Base-by-base conservation (phyloP, 306 rosid genomes). In the Trichosanthes truncata region DNA sequence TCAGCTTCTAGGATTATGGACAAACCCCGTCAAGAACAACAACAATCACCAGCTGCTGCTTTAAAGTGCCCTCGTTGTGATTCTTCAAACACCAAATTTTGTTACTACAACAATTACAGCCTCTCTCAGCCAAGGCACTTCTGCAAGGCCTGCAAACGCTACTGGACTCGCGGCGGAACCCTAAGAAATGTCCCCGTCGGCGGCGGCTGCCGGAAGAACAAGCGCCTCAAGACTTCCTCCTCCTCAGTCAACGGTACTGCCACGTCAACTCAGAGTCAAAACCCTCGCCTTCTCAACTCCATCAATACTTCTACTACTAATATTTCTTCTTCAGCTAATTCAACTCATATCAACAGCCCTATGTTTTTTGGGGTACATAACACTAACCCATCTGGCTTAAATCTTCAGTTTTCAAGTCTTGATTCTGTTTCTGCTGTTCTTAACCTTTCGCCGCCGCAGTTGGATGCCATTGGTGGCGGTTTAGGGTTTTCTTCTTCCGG, bases 91-190 rank as follows among this genome's bases (percentile, higher is more conserved):
- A 95, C 98, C 7, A 95, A 95, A 84, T 95, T 95, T 81, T 95
- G 98, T 29, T 95, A 95, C 84, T 95, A 95, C 89, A 95, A 95
- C 91, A 95, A 95, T 84, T 95, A 95, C 82, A 95, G 97, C 84
- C 79, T 95, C 80, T 92, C 98, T 17, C 98, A 95, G 84, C 98
- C 98, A 4, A 78, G 98, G 36, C 96, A 95, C 86, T 95, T 95
- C 80, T 95, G 98, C 88, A 95, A 95, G 87, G 93, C 98, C 82
- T 95, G 98, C 85, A 95, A 95, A 82, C 87, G 98, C 23, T 95
- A 95, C 79, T 95, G 98, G 98, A 95, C 98, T 31, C 82, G 95
- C 81, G 98, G 97, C 8, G 98, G 98, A 12, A 95, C 98, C 57
- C 88, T 95, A 31, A 83, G 98, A 14, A 95, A 92, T 61, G 97